A percentile compares a stretch with the other conserved stretches of the same genome.
These are phyloP conservation scores for Alternaria arbusti DNA, from an alignment of 2,329 filamentous ascomycete genomes.

Conservation along the genomic window DNA sequence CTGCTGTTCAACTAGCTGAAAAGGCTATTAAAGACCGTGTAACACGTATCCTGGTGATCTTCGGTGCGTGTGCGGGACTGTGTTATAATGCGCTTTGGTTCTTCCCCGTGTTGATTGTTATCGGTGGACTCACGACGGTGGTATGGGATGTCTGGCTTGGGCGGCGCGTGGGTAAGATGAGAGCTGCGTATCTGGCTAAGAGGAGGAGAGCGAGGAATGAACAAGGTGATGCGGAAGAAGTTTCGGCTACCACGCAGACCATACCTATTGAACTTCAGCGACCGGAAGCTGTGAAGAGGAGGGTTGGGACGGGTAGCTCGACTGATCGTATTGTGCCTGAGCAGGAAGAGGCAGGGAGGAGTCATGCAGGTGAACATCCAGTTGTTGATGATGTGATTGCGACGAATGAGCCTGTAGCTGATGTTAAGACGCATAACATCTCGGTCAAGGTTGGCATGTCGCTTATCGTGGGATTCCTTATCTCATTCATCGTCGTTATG, in stretches of 20 bases:
- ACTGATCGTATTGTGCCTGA: constrained; percentile 22
- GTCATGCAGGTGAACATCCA: constrained; percentile 4
- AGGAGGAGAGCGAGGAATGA: constrained; percentile 24
- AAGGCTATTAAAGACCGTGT: constrained; percentile 71
- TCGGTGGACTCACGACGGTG: constrained; percentile 60
- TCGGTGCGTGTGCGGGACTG: constrained; percentile 68
- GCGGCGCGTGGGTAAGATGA: constrained; percentile 45
- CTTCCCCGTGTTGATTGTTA: constrained; percentile 69
- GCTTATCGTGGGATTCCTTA: constrained; percentile 58
- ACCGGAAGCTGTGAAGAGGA: constrained; percentile 30
- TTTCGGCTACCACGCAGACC: constrained; percentile 11
- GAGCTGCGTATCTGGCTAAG: constrained; percentile 24
- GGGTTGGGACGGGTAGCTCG: constrained; percentile 23
- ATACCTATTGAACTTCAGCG: constrained; percentile 18
- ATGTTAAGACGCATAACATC: constrained; percentile 45
- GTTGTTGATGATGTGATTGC: constrained; percentile 1
- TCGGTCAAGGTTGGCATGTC: constrained; percentile 46
- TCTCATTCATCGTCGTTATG: constrained; percentile 64
- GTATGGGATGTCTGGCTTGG: constrained; percentile 64
- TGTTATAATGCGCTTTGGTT: constrained; percentile 78
- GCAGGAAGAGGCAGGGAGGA: constrained; percentile 7
- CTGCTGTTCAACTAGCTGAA: constrained; percentile 70
- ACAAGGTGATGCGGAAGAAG: constrained; percentile 30
- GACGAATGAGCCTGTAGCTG: constrained; percentile 8
- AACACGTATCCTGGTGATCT: constrained; percentile 68